phyloP scores from a whole-genome alignment of 1,139 yeast species.

The Nakaseomyces sp. region DNA sequence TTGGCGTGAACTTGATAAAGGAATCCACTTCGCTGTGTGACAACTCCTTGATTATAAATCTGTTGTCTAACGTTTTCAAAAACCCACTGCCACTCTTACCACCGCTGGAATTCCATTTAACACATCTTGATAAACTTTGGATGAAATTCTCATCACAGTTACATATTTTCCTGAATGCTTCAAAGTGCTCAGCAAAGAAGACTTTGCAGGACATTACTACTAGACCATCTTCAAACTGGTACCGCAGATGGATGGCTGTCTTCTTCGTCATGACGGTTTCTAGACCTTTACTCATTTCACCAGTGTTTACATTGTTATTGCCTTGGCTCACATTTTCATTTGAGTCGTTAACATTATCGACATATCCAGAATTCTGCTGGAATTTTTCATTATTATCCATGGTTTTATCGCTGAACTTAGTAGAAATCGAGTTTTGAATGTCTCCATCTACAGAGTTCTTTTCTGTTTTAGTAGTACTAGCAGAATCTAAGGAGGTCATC shows the following conservation, averaged over 20 bases:
- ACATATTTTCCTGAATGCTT: constrained; percentile 80
- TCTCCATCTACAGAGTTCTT: neutral
- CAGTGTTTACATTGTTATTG: neutral
- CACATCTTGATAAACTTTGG: constrained; percentile 85
- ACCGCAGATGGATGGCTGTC: constrained; percentile 82
- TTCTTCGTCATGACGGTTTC: constrained; percentile 70
- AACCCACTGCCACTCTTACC: constrained; percentile 96
- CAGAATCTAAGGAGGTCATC: constrained; percentile 27
- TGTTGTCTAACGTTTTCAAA: constrained; percentile 80
- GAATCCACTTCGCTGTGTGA: constrained; percentile 87
- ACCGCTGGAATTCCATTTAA: constrained; percentile 92
- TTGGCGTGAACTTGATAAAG: constrained; percentile 90
- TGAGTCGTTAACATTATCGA: neutral
- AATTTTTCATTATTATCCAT: neutral
- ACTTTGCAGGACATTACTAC: constrained; percentile 85
- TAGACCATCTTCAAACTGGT: constrained; percentile 80
- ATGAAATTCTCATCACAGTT: constrained; percentile 68
- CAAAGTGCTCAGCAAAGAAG: constrained; percentile 93
- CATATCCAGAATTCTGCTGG: neutral
- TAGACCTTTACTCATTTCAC: constrained; percentile 21
- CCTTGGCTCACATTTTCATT: neutral
- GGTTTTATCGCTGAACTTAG: neutral
- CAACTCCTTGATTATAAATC: constrained; percentile 83
- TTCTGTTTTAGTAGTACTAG: neutral
- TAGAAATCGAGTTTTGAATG: neutral